Base-by-base conservation (phyloP, 805 yeast genomes). In the Starmera dryadoides region DNA sequence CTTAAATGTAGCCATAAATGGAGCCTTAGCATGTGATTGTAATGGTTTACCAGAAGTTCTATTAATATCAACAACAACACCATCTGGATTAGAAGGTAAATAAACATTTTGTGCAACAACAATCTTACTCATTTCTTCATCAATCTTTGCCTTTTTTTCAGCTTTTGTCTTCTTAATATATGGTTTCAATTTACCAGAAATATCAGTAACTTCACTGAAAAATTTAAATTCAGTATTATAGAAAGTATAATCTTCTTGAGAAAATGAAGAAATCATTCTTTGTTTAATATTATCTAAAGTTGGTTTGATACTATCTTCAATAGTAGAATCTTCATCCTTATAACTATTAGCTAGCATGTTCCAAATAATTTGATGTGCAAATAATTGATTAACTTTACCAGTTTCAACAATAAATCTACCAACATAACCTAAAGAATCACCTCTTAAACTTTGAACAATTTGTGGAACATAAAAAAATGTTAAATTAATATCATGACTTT, bases 361-460 rank as follows among this genome's bases (percentile, higher is more conserved):
- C 99, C 99, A 93, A 40, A 93, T 87, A 47, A 93, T 89, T 62
- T 93, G 99, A 60, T 93, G 99, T 0, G 98, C 89, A 69, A 93
- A 93, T 45, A 91, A 67, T 48, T 86, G 94, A 21, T 93, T 81
- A 12, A 88, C 86, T 55, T 83, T 80, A 2, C 95, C 97, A 1
- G 97, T 86, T 58, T 93, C 98, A 40, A 91, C 64, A 46, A 93
- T 88, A 56, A 85, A 86, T 49, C 87, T 73, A 50, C 86, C 87
- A 34, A 91, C 94, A 51, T 87, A 89, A 1, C 97, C 98, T 34
- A 75, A 66, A 10, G 62, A 61, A 57, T 93, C 98, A 57, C 81
- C 81, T 46, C 98, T 74, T 49, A 93, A 69, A 46, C 86, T 74
- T 63, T 93, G 99, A 17, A 93, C 98, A 60, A 93, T 87, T 59